Percentiles rank a stretch among this genome's conserved stretches.
Conservation (phyloP, 2,329 filamentous ascomycete genomes). For the Fusarium succisae region DNA sequence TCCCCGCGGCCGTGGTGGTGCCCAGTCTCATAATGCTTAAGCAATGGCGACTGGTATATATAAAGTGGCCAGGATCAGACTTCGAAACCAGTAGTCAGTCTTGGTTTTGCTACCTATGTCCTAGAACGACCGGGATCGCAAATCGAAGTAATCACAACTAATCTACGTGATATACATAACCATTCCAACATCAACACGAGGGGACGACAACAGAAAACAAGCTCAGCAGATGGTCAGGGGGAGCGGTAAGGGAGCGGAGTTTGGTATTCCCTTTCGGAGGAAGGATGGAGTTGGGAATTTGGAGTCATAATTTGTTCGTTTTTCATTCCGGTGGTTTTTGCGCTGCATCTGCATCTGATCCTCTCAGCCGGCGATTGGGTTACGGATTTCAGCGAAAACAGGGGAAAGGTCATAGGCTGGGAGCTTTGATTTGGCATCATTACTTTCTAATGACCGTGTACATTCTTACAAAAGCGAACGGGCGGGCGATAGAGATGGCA, state of each 20-base stretch:
- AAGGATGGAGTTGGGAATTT: constrained; percentile 45
- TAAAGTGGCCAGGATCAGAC: constrained; percentile 8
- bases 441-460: constrained; percentile 45
- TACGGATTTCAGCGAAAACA: constrained; percentile 42
- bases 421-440: constrained; percentile 45
- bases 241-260: constrained; percentile 37
- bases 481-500: constrained; percentile 36
- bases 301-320: constrained; percentile 47
- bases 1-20: constrained; percentile 70
- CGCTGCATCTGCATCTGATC: constrained; percentile 46
- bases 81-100: not conserved
- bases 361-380: constrained; percentile 41
- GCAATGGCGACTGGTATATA: constrained; percentile 4
- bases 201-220: constrained; percentile 3
- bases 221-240: constrained; percentile 4
- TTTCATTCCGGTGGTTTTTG: constrained; percentile 45
- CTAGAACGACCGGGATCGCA: not conserved
- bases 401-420: constrained; percentile 41
- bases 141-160: not conserved
- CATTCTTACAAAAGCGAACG: constrained; percentile 43
- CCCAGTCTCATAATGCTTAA: constrained; percentile 64
- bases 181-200: not conserved
- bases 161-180: constrained; percentile 3
- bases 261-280: constrained; percentile 43
- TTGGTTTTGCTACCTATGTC: not conserved